Evolutionary conservation across 2,329 filamentous ascomycete species (phyloP).

Genomic region (Colletotrichum musicola): DNA sequence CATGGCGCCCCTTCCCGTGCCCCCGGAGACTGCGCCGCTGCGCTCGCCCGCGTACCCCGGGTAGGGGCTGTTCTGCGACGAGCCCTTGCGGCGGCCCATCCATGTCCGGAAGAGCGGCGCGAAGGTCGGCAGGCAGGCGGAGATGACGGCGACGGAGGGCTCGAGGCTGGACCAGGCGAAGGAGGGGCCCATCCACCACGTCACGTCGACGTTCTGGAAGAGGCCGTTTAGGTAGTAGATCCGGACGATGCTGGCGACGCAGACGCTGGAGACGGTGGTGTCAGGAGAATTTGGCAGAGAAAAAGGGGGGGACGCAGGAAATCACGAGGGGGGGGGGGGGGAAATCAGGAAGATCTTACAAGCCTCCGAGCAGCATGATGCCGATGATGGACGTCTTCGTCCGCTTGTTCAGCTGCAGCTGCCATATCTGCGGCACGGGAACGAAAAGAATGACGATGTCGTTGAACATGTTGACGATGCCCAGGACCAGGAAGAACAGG

Average conservation of each 20-base stretch:
- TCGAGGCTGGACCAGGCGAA: constrained; percentile 56
- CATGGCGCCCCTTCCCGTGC: background rate
- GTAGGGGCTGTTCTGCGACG: constrained; percentile 1
- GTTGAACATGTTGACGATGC: constrained; percentile 32
- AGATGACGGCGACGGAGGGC: constrained; percentile 54
- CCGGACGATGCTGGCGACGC: constrained; percentile 18
- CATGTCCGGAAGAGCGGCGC: constrained; percentile 43
- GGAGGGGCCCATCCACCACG: constrained; percentile 32
- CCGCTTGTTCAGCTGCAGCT: constrained; percentile 31
- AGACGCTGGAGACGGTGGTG: background rate
- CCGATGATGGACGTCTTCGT: constrained; percentile 29
- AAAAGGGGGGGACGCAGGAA: background rate
- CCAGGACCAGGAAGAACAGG: constrained; percentile 20
- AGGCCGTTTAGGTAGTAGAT: constrained; percentile 20
- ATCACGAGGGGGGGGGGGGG: background rate
- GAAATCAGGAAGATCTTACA: constrained; percentile 11
- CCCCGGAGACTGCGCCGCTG: background rate
- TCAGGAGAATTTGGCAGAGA: no score
- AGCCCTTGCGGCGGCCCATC: background rate
- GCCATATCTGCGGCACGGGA: constrained; percentile 31
- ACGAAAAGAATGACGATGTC: constrained; percentile 36
- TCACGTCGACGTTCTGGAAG: constrained; percentile 23
- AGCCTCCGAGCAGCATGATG: constrained; percentile 29
- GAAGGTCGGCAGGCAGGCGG: constrained; percentile 54
- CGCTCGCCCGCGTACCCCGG: constrained; percentile 1